Base-by-base conservation (phyloP, 768 basidiomycete genomes). In the Trametes punicea region DNA sequence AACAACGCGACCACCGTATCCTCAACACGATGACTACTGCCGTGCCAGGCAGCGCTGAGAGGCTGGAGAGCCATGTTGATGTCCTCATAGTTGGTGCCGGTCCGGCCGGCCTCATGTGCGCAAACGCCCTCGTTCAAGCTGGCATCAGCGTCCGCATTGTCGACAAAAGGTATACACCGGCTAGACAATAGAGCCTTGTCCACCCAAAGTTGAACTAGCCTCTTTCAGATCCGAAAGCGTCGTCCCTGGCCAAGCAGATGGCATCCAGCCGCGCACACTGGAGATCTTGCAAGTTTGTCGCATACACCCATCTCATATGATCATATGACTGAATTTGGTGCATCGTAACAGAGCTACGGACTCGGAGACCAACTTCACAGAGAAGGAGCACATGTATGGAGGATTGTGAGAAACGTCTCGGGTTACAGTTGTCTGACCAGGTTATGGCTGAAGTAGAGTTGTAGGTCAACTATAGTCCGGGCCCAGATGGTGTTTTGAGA, bases 381-480 rank as follows among this genome's bases (percentile, higher is more conserved):
- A 36, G 80, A 88, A 62, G 87, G 81, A 5, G 83, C 81, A 55
- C 85, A 87, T 46, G 76, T 91, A 77, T 81, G 88, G 57, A 77
- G 81, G 27, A 0, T 21, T 29, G 4, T 44, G 29, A 34, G 10
- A 20, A 4, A 49, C 9, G 8, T 18, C 11, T 33, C 10, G 16
- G 7, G 13, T 21, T 4, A 2, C n/a, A 30, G 25, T 18, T n/a
- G 26, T n/a, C n/a, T n/a, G n/a, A n/a, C n/a, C n/a, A n/a, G n/a
- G n/a, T n/a, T n/a, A n/a, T n/a, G n/a, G 69, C 74, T 1, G 62
- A 76, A 30, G 85, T 85, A 15, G 83, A 78, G 3, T 87, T 90
- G 33, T 77, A 84, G 74, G 88, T 84, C 46, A 39, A 70, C 36
- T 13, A 49, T 46, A 11, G 29, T 11, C 23, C 23, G 4, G 2